These are phyloP conservation scores for Acer yangbiense DNA, from an alignment of 345 rosid genomes.

Conservation along the genomic window DNA sequence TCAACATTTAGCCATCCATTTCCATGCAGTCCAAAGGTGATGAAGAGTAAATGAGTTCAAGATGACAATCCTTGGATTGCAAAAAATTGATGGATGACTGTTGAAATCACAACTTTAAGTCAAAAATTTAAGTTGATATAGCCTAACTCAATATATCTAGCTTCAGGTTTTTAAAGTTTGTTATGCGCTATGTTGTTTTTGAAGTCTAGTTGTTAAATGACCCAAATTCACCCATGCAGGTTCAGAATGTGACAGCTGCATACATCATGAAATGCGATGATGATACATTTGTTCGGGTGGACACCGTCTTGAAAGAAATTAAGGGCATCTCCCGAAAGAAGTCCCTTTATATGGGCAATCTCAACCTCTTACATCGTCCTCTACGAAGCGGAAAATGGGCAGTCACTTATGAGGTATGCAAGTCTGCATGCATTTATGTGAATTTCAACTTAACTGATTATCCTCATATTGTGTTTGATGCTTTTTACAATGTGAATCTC, in stretches of 20 bases:
- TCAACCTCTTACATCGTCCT: constrained; percentile 94
- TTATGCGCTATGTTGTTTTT: background rate
- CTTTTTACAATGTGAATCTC: background rate
- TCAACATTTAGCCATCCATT: too few relatives aligned
- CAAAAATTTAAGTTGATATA: too few relatives aligned
- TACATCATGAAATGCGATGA: constrained; percentile 96
- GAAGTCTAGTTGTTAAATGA: constrained; percentile 5
- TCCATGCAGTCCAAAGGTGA: too few relatives aligned
- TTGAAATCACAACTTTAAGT: too few relatives aligned
- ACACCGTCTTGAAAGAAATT: constrained; percentile 77
- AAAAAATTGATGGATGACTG: too few relatives aligned
- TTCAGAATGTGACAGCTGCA: constrained; percentile 78
- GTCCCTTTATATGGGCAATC: constrained; percentile 97
- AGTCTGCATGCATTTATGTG: constrained; percentile 19
- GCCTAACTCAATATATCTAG: background rate
- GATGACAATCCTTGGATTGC: too few relatives aligned
- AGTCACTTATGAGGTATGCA: constrained; percentile 80
- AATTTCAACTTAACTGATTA: constrained; percentile 7
- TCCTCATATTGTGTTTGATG: background rate
- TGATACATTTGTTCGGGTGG: constrained; percentile 88
- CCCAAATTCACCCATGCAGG: constrained; percentile 44
- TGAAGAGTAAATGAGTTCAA: too few relatives aligned
- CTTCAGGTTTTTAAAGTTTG: background rate
- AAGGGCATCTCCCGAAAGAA: constrained; percentile 53
- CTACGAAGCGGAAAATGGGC: constrained; percentile 96